phyloP scores from a whole-genome alignment of 1,284 basidiomycete species.

The Leccinum brunneo-olivaceum region DNA sequence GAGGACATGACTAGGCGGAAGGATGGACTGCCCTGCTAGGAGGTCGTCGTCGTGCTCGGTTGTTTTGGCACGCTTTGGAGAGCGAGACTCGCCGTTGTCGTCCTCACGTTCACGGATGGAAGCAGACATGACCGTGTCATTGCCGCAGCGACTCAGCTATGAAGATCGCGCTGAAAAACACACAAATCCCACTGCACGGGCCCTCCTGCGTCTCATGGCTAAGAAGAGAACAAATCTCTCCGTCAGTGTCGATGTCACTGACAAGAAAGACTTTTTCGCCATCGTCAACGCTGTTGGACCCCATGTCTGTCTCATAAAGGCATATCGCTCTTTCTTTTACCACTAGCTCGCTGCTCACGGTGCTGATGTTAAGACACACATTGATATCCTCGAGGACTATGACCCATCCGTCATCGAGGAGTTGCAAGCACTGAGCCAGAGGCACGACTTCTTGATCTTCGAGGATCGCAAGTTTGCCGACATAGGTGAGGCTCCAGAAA shows the following conservation, averaged over 20 bases:
- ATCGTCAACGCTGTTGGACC: conserved; percentile 88
- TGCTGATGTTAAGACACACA: conserved; percentile 72
- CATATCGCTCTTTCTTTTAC: conserved; percentile 26
- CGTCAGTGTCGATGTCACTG: conserved; percentile 93
- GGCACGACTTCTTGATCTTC: conserved; percentile 95
- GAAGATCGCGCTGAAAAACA: conserved; percentile 56
- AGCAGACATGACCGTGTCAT: conserved; percentile 38
- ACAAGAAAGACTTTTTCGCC: conserved; percentile 71
- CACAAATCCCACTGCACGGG: conserved; percentile 67
- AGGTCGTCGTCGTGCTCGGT: conserved; percentile 27
- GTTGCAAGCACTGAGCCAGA: conserved; percentile 65
- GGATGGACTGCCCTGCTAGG: conserved; percentile 31
- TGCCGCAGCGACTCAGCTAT: conserved; percentile 50
- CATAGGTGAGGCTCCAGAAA: conserved; percentile 60
- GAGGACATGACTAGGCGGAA: conserved; percentile 68
- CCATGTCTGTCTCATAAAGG: conserved; percentile 92
- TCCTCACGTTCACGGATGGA: conserved; percentile 46
- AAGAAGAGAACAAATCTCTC: conserved; percentile 90
- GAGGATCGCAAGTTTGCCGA: conserved; percentile 99
- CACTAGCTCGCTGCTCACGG: conserved; percentile 22
- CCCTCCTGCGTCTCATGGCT: conserved; percentile 78
- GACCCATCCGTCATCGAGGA: conserved; percentile 66
- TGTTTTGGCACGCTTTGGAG: conserved; percentile 51
- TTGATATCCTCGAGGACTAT: conserved; percentile 95
- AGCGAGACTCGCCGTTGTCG: conserved; percentile 39